A percentile compares a stretch with the other conserved stretches of the same genome.
Evolutionary conservation across 345 rosid species (phyloP).

Genomic region (Cochlearia excelsa): DNA sequence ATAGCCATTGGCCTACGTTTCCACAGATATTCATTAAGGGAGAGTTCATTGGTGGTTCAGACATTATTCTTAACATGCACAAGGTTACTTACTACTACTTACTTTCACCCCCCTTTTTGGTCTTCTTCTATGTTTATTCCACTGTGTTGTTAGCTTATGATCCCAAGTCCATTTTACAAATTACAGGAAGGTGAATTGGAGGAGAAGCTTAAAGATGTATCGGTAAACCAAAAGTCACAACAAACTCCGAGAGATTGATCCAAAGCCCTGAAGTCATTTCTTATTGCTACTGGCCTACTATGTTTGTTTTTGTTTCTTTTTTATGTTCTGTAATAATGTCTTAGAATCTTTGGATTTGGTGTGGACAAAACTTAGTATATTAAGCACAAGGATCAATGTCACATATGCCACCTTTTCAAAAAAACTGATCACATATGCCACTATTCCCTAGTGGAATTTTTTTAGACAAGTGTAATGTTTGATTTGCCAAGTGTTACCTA

Average conservation of each 20-base stretch:
- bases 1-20: slow-evolving; percentile 92
- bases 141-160: slow-evolving; percentile 1
- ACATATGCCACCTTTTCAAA: no score
- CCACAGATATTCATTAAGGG: slow-evolving; percentile 94
- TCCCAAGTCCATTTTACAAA: slow-evolving; percentile 2
- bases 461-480: neutral
- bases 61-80: slow-evolving; percentile 84
- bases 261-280: no score
- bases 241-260: slow-evolving; percentile 11
- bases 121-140: neutral
- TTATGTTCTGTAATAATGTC: slow-evolving; percentile 28
- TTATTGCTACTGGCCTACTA: no score
- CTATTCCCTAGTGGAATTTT: neutral
- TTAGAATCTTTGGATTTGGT: slow-evolving; percentile 19
- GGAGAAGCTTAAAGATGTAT: slow-evolving; percentile 63
- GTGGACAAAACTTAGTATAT: slow-evolving; percentile 16
- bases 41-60: slow-evolving; percentile 93
- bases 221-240: slow-evolving; percentile 35
- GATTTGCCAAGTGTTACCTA: no score
- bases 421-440: no score
- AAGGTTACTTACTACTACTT: slow-evolving; percentile 52
- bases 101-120: neutral
- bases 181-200: slow-evolving; percentile 79
- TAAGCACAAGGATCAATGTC: neutral
- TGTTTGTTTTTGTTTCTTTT: slow-evolving; percentile 17